Conservation (phyloP, 352 stramenopile genomes). For the Thraustochytrium sp. region DNA sequence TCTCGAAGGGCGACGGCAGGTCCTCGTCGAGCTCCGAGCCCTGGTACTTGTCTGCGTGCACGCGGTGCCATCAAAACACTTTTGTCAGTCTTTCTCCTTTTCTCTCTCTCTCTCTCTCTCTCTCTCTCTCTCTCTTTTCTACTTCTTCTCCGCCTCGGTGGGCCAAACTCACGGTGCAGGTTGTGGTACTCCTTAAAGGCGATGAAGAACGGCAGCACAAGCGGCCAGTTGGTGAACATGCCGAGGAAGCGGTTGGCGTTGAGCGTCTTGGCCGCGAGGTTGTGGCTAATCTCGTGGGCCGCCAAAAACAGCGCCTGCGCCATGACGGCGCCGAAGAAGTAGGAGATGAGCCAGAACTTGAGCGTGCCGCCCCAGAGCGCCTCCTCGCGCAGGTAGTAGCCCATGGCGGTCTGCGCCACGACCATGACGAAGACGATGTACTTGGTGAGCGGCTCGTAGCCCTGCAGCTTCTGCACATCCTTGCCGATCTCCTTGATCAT, state of each 20-base stretch:
- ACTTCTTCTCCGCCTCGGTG: no score
- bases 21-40: constrained; percentile 55
- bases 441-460: constrained; percentile 28
- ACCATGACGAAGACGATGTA: constrained; percentile 60
- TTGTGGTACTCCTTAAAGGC: constrained; percentile 94
- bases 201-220: constrained; percentile 71
- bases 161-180: constrained; percentile 92
- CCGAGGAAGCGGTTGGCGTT: constrained; percentile 78
- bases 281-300: constrained; percentile 93
- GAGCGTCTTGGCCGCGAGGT: constrained; percentile 84
- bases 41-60: constrained; percentile 65
- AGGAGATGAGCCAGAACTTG: constrained; percentile 61
- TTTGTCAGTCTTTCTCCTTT: no score
- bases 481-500: constrained; percentile 37
- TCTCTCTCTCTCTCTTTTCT: no score
- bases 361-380: constrained; percentile 55
- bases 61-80: constrained; percentile 43
- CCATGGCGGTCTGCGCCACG: constrained; percentile 68
- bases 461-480: background rate
- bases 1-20: constrained; percentile 81
- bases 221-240: constrained; percentile 85
- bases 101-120: no score
- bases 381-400: constrained; percentile 62
- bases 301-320: constrained; percentile 90
- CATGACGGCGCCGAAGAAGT: constrained; percentile 77